Conservation (phyloP, 352 stramenopile species). For the Pythium phragmitis region DNA sequence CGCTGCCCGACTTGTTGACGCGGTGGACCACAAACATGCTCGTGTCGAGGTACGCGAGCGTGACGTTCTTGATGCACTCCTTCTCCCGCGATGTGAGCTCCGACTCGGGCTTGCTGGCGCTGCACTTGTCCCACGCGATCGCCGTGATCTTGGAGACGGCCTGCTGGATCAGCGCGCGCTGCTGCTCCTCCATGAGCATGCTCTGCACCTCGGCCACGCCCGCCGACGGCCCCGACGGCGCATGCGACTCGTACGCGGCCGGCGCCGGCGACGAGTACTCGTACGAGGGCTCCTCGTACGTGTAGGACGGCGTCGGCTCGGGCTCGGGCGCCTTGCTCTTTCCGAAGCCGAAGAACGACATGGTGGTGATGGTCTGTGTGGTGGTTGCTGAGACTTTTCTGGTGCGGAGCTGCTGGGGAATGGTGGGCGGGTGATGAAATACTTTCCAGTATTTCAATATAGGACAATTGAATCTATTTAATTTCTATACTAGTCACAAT, state of each 20-base stretch:
- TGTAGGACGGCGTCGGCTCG: constrained; percentile 38
- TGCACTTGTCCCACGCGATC: constrained; percentile 90
- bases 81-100: constrained; percentile 79
- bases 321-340: constrained; percentile 63
- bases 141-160: constrained; percentile 89
- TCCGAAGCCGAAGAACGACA: constrained; percentile 84
- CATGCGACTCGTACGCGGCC: constrained; percentile 39
- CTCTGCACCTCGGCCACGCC: constrained; percentile 73
- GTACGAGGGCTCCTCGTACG: constrained; percentile 76
- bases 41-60: constrained; percentile 84
- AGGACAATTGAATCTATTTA: background rate
- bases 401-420: background rate
- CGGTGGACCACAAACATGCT: constrained; percentile 85
- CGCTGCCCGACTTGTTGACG: constrained; percentile 63
- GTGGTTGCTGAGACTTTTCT: background rate
- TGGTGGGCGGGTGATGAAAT: constrained; percentile 1
- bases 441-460: background rate
- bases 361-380: constrained; percentile 18
- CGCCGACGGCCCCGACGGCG: constrained; percentile 30
- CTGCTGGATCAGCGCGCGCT: constrained; percentile 85
- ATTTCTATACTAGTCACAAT: background rate
- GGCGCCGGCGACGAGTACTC: constrained; percentile 50
- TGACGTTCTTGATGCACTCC: constrained; percentile 89
- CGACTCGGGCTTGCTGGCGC: constrained; percentile 76
- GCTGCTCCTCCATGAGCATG: constrained; percentile 86